Conservation (phyloP, 257 asterid genomes). For the Buddleja alternifolia region DNA sequence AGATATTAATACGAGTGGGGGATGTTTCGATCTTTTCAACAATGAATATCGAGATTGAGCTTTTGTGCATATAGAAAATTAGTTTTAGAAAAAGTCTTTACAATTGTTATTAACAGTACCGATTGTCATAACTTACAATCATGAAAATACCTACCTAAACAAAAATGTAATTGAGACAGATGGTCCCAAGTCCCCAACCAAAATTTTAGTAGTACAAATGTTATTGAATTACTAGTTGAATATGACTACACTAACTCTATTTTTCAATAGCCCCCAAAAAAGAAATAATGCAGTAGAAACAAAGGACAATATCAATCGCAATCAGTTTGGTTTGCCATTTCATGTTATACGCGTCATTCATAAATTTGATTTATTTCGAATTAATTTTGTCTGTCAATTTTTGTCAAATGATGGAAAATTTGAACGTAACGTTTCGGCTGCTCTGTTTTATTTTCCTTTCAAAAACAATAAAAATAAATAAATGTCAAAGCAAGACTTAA, state of each 20-base stretch:
- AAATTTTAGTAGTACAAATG: conserved; percentile 11
- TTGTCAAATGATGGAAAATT: conserved; percentile 4
- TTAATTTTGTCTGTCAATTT: conserved; percentile 3
- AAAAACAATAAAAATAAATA: no score
- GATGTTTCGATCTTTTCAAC: no score
- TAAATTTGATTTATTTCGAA: conserved; percentile 8
- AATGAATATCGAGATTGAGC: no score
- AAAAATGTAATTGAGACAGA: no score
- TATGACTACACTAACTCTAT: conserved; percentile 22
- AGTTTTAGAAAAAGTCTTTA: no score
- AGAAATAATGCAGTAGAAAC: background rate
- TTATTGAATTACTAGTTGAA: conserved; percentile 17
- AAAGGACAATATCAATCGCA: background rate
- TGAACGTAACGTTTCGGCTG: conserved; percentile 33
- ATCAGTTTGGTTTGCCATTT: background rate
- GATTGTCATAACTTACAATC: no score
- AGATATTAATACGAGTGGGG: no score
- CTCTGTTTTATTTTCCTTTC: background rate
- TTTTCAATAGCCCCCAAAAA: background rate
- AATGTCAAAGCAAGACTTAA: conserved; percentile 16
- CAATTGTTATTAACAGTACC: no score
- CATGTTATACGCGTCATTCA: conserved; percentile 24
- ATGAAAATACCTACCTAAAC: no score
- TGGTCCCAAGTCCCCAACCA: no score
- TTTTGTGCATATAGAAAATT: no score